A percentile compares a stretch with the other conserved stretches of the same genome.
These are phyloP conservation scores for Eucalyptus erythrocorys DNA, from an alignment of 345 rosid species.

Conservation along the genomic window DNA sequence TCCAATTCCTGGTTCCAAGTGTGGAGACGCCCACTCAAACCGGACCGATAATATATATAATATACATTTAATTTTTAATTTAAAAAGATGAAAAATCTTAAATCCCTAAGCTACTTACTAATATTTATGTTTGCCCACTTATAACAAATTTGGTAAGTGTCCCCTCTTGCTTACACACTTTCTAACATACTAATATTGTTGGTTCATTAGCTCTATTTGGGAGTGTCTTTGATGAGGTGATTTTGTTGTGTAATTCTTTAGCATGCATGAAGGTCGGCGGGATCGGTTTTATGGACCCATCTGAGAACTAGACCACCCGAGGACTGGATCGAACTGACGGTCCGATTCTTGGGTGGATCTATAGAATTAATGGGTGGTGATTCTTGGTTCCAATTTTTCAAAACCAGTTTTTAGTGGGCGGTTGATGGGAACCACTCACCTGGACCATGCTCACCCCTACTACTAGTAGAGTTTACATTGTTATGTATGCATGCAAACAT, in stretches of 20 bases:
- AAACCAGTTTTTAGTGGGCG: fast-evolving
- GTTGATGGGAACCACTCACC: fast-evolving
- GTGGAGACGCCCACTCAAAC: fast-evolving
- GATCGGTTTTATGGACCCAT: no score
- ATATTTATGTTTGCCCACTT: no score
- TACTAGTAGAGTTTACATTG: neutral
- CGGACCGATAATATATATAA: fast-evolving
- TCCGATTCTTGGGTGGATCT: fast-evolving
- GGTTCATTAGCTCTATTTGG: fast-evolving
- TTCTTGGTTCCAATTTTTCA: fast-evolving
- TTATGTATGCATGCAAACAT: neutral
- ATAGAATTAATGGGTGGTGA: fast-evolving
- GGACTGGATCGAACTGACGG: fast-evolving
- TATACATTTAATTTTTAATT: no score
- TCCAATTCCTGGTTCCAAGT: fast-evolving
- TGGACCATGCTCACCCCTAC: no score
- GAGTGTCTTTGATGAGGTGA: fast-evolving
- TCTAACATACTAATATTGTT: no score
- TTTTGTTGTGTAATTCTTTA: fast-evolving
- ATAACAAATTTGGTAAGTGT: fast-evolving
- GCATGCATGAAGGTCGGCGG: fast-evolving
- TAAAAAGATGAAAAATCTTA: no score
- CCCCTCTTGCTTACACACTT: no score
- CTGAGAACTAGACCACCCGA: fast-evolving
- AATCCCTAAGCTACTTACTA: fast-evolving